These are phyloP conservation scores for Mitragyna speciosa DNA, from an alignment of 257 asterid species.

Conservation along the genomic window DNA sequence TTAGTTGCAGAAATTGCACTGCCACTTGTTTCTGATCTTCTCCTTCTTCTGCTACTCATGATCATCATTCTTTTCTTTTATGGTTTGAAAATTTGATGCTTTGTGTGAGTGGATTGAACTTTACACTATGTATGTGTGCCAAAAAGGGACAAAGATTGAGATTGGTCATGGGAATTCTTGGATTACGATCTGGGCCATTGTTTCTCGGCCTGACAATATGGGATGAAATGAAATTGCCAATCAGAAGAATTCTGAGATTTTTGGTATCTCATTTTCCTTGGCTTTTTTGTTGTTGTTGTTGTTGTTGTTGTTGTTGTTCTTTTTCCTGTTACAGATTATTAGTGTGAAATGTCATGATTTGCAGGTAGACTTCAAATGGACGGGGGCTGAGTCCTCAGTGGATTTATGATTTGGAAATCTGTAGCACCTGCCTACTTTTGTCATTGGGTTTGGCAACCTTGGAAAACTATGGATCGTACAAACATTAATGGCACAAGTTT, in stretches of 20 bases:
- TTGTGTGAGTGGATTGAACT: constrained; percentile 18
- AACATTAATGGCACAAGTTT: no score
- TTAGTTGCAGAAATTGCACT: constrained; percentile 57
- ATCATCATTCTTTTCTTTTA: constrained; percentile 26
- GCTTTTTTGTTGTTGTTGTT: constrained; percentile 2
- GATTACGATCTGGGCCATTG: constrained; percentile 44
- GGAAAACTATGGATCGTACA: constrained; percentile 6
- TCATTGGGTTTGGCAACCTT: constrained; percentile 42
- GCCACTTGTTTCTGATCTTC: constrained; percentile 21
- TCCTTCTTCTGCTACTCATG: constrained; percentile 33
- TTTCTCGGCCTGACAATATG: constrained; percentile 39
- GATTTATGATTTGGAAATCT: constrained; percentile 51
- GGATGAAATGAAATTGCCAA: constrained; percentile 29
- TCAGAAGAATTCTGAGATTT: constrained; percentile 3
- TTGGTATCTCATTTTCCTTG: not conserved
- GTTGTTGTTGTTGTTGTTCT: constrained; percentile 6
- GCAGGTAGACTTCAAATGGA: constrained; percentile 43
- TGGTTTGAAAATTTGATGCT: constrained; percentile 22
- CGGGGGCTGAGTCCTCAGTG: constrained; percentile 39
- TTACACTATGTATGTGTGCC: constrained; percentile 24
- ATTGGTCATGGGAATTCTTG: constrained; percentile 57
- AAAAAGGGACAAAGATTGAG: constrained; percentile 45
- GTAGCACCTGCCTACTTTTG: constrained; percentile 42
- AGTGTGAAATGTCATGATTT: constrained; percentile 53
- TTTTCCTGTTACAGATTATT: constrained; percentile 16